phyloP scores from a whole-genome alignment of 2,329 filamentous ascomycete genomes.

The Curvularia eragrostidis region DNA sequence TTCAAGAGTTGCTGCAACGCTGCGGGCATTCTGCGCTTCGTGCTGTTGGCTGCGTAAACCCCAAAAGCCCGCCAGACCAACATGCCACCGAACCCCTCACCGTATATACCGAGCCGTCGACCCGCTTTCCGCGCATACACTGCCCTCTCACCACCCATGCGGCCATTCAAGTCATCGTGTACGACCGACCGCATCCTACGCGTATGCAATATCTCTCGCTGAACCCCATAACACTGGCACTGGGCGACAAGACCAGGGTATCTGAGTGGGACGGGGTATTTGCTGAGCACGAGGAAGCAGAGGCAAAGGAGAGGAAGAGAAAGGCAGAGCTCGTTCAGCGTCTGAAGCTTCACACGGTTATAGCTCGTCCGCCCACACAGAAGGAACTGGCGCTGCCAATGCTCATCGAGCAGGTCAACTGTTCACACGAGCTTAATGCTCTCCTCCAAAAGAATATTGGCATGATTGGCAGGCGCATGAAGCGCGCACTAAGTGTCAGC shows the following conservation, averaged over 20 bases:
- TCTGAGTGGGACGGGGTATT: conserved; percentile 52
- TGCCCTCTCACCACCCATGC: conserved; percentile 70
- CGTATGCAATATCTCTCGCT: conserved; percentile 97
- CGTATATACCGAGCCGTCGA: conserved; percentile 61
- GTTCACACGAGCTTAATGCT: conserved; percentile 86
- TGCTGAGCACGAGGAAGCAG: conserved; percentile 69
- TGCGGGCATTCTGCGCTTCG: conserved; percentile 85
- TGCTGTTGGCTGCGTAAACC: conserved; percentile 84
- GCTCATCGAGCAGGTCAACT: conserved; percentile 94
- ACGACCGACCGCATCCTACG: conserved; percentile 81
- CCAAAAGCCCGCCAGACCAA: conserved; percentile 53
- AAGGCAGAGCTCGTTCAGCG: conserved; percentile 79
- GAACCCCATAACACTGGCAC: conserved; percentile 82
- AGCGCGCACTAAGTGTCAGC: conserved; percentile 87
- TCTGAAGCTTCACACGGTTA: conserved; percentile 84
- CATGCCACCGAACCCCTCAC: conserved; percentile 74
- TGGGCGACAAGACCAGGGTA: conserved; percentile 67
- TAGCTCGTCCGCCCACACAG: conserved; percentile 75
- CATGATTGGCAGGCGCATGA: conserved; percentile 80
- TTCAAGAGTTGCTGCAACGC: conserved; percentile 79
- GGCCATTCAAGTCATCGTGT: conserved; percentile 86
- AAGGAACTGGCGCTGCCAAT: conserved; percentile 82
- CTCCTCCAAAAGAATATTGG: conserved; percentile 88
- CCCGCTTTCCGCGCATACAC: conserved; percentile 72
- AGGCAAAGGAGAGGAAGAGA: conserved; percentile 70